Evolutionary conservation across 2,329 filamentous ascomycete species (phyloP).

Genomic region (Nothophaeocryptopus gaeumannii): DNA sequence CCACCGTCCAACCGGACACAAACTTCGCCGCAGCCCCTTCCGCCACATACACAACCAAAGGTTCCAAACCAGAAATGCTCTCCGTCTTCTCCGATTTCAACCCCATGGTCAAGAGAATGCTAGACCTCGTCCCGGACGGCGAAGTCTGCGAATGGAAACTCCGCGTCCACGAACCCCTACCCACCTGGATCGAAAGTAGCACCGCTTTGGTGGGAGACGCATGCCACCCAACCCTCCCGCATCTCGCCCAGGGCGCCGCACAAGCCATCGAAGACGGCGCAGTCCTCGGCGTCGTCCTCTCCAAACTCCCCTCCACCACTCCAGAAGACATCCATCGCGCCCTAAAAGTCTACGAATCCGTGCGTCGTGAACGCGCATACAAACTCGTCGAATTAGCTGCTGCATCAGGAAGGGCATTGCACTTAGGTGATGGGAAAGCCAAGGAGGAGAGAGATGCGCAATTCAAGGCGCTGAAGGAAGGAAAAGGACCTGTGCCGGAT

Average conservation of each 20-base stretch:
- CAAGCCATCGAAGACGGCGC: slow-evolving; percentile 64
- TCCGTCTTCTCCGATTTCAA: slow-evolving; percentile 60
- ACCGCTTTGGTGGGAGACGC: slow-evolving; percentile 58
- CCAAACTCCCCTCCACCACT: slow-evolving; percentile 46
- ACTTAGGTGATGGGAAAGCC: slow-evolving; percentile 57
- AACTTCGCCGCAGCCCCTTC: slow-evolving; percentile 59
- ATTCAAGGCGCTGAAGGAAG: slow-evolving; percentile 48
- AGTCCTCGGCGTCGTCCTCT: slow-evolving; percentile 53
- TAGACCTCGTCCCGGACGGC: slow-evolving; percentile 61
- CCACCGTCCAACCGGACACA: slow-evolving; percentile 59
- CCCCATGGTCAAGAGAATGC: slow-evolving; percentile 58
- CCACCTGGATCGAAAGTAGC: slow-evolving; percentile 58
- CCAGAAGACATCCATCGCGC: slow-evolving; percentile 51
- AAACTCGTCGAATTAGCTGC: slow-evolving; percentile 57
- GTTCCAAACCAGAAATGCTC: slow-evolving; percentile 60
- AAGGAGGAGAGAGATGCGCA: slow-evolving; percentile 58
- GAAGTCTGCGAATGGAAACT: slow-evolving; percentile 67
- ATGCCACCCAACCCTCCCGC: slow-evolving; percentile 62
- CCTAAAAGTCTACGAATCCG: slow-evolving; percentile 55
- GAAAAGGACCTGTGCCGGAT: slow-evolving; percentile 46
- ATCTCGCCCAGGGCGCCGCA: slow-evolving; percentile 63
- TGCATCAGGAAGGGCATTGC: slow-evolving; percentile 53
- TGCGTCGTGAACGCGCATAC: slow-evolving; percentile 57
- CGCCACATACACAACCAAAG: slow-evolving; percentile 62
- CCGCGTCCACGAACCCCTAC: slow-evolving; percentile 59